Percentiles rank a stretch among this genome's conserved stretches.
phyloP scores from a whole-genome alignment of 208 protist species.

The Naegleria gruberi region DNA sequence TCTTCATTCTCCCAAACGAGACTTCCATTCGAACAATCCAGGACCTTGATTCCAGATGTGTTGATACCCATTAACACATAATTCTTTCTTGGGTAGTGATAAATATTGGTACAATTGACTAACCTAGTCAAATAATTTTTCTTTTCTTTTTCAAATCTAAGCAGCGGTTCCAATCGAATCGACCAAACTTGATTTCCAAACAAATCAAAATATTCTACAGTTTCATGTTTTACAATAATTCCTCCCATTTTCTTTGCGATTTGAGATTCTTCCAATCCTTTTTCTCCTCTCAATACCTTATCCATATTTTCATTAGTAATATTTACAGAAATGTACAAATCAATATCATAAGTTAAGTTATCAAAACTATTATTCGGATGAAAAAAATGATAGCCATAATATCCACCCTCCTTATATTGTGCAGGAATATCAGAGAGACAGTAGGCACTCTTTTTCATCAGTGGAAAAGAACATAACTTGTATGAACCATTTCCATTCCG shows the following conservation, averaged over 20 bases:
- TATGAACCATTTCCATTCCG: no score
- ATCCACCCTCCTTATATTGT: not conserved
- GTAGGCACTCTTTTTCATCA: not conserved
- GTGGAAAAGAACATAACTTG: not conserved
- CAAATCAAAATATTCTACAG: not conserved
- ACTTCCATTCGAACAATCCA: not conserved
- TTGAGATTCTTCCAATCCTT: not conserved
- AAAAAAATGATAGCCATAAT: not conserved
- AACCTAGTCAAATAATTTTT: not conserved
- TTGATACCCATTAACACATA: not conserved
- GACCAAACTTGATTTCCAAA: not conserved
- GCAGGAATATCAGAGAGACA: not conserved
- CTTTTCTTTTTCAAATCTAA: not conserved
- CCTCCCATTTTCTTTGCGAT: not conserved
- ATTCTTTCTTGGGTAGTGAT: not conserved
- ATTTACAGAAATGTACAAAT: not conserved
- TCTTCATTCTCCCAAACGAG: not conserved
- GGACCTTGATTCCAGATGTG: not conserved
- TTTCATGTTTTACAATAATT: not conserved
- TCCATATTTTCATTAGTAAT: not conserved
- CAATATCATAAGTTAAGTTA: not conserved
- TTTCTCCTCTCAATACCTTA: not conserved
- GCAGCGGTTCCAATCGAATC: not conserved
- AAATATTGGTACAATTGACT: not conserved
- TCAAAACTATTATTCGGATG: not conserved